Base-by-base conservation (phyloP, 257 asterid species). In the Solanum medicagineum region DNA sequence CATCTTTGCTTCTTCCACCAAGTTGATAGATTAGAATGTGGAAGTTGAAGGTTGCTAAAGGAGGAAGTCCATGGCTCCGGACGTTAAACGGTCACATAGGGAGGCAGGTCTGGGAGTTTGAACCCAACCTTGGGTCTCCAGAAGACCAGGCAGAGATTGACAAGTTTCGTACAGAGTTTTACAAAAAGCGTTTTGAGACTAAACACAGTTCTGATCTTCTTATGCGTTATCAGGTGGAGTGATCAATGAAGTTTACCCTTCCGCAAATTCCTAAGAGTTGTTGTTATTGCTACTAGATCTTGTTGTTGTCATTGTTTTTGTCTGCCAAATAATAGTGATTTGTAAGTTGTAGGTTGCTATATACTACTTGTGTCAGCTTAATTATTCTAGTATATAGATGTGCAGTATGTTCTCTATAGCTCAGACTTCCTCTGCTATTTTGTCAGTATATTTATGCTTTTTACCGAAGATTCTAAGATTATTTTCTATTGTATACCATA, bases 1-100 rank as follows among this genome's bases (percentile, higher is more conserved):
- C 51, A 59, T 57, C n/a, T 57, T 57, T 57, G 26, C 65, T 57
- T 57, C 26, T 59, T 59, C 14, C 65, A 12, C 42, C 19, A 63
- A 63, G 17, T 24, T 62, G 40, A 62, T 62, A 6, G 19, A n/a
- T 17, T 1, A 66, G 75, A 91, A 96, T 96, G 99, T 96, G 99
- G 98, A 96, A 94, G 92, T 89, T 96, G 88, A 96, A 94, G 86
- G 24, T 91, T 83, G 95, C 90, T 0, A 97, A 96, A 86, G 99
- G 97, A 86, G 93, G 92, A 49, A 91, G 89, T 89, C 98, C 99
- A 22, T 96, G 99, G 98, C 84, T 96, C 88, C 94, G 95, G 45
- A 90, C 97, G 7, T 29, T 90, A 42, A 96, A 96, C 84, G 90
- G 90, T 32, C 95, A 94, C 63, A 84, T 88, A 32, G 99, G 99